Conservation (phyloP, 768 basidiomycete genomes). For the Russula virescens region DNA sequence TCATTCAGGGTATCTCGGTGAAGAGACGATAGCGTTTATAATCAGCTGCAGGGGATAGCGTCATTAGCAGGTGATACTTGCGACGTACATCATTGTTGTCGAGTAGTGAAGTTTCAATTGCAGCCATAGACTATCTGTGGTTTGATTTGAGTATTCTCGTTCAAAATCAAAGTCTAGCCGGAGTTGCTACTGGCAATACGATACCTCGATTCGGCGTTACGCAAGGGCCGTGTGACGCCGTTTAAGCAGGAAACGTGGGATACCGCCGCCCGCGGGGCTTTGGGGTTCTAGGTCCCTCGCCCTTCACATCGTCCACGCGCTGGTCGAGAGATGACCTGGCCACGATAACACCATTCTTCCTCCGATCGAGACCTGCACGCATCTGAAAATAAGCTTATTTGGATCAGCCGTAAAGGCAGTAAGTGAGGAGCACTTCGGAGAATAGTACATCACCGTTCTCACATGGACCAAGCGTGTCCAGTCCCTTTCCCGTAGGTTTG, state of each 20-base stretch:
- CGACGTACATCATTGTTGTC: not conserved
- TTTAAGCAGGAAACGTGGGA: not conserved
- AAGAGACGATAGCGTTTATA: not conserved
- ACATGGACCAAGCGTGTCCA: not conserved
- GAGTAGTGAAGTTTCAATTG: not conserved
- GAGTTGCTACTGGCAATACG: slow-evolving; percentile 1
- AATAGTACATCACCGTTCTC: not conserved
- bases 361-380: not conserved
- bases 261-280: not conserved
- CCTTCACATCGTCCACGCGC: not conserved
- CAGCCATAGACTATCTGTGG: not conserved
- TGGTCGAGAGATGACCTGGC: not conserved
- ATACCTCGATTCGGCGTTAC: not conserved
- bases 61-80: not conserved
- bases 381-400: not conserved
- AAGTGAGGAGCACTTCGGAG: slow-evolving; percentile 3
- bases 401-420: not conserved
- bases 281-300: not conserved
- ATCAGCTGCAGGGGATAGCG: not conserved
- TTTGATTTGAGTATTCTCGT: not conserved
- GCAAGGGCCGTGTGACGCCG: not conserved
- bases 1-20: not conserved
- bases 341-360: not conserved
- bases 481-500: not conserved
- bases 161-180: not conserved